Base-by-base conservation (phyloP, 2,329 filamentous ascomycete genomes). In the Botrytis aclada region DNA sequence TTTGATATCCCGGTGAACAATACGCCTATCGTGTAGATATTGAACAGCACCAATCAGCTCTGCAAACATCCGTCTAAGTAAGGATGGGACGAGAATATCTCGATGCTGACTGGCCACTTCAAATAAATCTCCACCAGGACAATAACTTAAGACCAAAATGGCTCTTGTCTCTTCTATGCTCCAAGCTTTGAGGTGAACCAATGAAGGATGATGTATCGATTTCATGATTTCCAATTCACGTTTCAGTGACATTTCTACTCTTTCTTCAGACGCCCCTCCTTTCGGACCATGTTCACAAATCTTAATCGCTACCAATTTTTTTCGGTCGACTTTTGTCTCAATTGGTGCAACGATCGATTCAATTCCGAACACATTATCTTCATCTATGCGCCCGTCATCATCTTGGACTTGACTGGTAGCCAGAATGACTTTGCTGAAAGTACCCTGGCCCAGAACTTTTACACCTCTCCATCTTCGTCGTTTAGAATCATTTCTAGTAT, bases 1-100 rank as follows among this genome's bases (percentile, higher is more conserved):
- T 84, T 99, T 99, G 83, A 99, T 97, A 82, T 99, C 96, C 74
- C 96, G 90, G 81, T 99, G 96, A 71, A 98, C 95, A 80, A 99
- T 97, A 77, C 89, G 91, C 78, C 93, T 86, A 71, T 89, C 85
- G 82, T 99, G 96, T 66, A 99, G 85, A 83, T 98, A 98, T 73
- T 87, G 88, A 51, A 97, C 91, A 0, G 95, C 96, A 74, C 89
- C 90, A 37, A 98, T 90, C 75, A 98, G 83, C 82, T 99, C 96
- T 22, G 95, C 88, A 82, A 98, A 98, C 72, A 98, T 94, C 69
- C 96, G 89, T 76, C 93, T 88, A 66, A 98, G 86, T 63, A 98
- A 84, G 2, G 84, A 80, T 0, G 93, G 88, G 6, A 87, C 89
- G 65, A 98, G 85, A 1, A 92, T 82, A 25, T 90, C 87, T 71